A percentile compares a stretch with the other conserved stretches of the same genome.
These are phyloP conservation scores for Alternaria brassicae DNA, from an alignment of 2,329 filamentous ascomycete species.

Conservation along the genomic window DNA sequence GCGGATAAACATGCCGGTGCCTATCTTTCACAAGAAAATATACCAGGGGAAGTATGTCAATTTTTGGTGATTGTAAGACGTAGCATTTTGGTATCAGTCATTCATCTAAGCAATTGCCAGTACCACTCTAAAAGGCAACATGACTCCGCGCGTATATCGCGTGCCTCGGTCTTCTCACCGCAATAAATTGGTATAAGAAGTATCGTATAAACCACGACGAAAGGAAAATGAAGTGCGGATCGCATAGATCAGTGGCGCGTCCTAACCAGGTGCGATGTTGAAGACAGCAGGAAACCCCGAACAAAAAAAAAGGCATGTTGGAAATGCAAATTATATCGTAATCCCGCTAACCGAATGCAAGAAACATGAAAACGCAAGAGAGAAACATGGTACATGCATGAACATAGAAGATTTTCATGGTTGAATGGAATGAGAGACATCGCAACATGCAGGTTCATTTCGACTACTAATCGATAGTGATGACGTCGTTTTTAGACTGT, in stretches of 20 bases:
- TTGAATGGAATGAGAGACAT: neutral
- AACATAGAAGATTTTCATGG: neutral
- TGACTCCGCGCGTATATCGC: neutral
- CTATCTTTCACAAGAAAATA: neutral
- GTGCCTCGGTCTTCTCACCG: neutral
- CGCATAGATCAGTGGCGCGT: neutral
- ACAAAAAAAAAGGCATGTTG: neutral
- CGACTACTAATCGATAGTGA: constrained; percentile 31
- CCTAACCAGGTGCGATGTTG: neutral
- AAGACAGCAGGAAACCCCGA: neutral
- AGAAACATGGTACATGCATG: neutral
- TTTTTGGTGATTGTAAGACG: neutral
- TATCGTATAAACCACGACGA: neutral
- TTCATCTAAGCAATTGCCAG: neutral
- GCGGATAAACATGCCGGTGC: neutral
- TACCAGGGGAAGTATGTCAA: too few species aligned
- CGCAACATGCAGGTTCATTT: neutral
- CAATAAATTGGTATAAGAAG: neutral
- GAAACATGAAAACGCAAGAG: neutral
- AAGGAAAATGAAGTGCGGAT: neutral
- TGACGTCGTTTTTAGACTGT: constrained; percentile 25
- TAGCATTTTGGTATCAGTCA: neutral
- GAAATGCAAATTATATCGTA: neutral
- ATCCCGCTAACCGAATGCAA: constrained; percentile 1
- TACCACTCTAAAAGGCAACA: neutral